phyloP scores from a whole-genome alignment of 2,329 filamentous ascomycete species.

The Xylariaceae sp. region DNA sequence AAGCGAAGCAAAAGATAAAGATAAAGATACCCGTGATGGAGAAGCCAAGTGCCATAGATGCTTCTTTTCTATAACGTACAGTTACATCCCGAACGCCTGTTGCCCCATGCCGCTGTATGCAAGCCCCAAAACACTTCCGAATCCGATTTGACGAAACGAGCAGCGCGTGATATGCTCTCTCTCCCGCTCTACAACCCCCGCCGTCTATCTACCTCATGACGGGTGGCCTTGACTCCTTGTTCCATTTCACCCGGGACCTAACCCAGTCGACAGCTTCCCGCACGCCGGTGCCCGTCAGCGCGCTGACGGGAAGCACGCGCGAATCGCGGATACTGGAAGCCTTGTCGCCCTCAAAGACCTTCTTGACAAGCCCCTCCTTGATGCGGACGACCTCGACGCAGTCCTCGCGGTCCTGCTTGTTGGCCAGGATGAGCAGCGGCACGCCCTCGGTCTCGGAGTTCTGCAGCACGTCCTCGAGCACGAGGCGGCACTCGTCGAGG shows the following conservation, averaged over 20 bases:
- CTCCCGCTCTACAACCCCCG: background rate
- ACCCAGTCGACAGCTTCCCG: constrained; percentile 97
- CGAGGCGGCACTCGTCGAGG: constrained; percentile 81
- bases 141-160: constrained; percentile 12
- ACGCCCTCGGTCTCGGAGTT: constrained; percentile 87
- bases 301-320: constrained; percentile 84
- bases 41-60: constrained; percentile 17
- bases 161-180: constrained; percentile 3
- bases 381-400: constrained; percentile 96
- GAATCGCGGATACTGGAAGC: constrained; percentile 82
- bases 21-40: constrained; percentile 37
- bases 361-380: constrained; percentile 92
- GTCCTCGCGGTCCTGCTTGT: constrained; percentile 97
- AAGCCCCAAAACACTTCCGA: constrained; percentile 20
- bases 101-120: constrained; percentile 28
- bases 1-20: background rate
- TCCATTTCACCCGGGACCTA: constrained; percentile 87
- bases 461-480: constrained; percentile 85
- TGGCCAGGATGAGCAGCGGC: constrained; percentile 85
- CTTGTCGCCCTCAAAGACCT: constrained; percentile 92
- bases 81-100: constrained; percentile 26
- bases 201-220: constrained; percentile 67
- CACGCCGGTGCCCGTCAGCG: constrained; percentile 83
- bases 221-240: constrained; percentile 86
- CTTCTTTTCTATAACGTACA: constrained; percentile 13